phyloP scores from a whole-genome alignment of 2,329 filamentous ascomycete species.

The Thelonectria blattea region DNA sequence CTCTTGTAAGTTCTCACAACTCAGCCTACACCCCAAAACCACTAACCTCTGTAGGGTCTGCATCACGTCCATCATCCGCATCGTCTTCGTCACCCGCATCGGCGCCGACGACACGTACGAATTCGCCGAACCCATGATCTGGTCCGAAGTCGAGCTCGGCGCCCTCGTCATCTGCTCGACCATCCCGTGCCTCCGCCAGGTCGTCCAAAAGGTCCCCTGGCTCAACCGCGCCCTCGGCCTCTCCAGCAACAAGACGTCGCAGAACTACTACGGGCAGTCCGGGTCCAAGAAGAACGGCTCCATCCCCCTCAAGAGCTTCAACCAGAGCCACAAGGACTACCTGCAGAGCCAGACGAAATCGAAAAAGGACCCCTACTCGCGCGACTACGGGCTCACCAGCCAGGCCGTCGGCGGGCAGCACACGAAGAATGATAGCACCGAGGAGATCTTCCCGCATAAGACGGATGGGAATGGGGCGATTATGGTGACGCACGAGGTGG shows the following conservation, averaged over 20 bases:
- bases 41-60: conserved; percentile 30
- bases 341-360: conserved; percentile 18
- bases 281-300: conserved; percentile 22
- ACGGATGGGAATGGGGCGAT: conserved; percentile 30
- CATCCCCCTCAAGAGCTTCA: conserved; percentile 26
- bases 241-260: conserved; percentile 28
- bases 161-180: conserved; percentile 43
- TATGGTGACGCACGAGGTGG: conserved; percentile 27
- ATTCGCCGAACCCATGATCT: conserved; percentile 35
- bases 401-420: conserved; percentile 24
- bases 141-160: conserved; percentile 41
- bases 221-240: conserved; percentile 40
- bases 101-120: conserved; percentile 32
- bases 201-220: conserved; percentile 38
- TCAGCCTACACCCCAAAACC: background rate
- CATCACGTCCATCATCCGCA: conserved; percentile 37
- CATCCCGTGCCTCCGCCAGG: conserved; percentile 41
- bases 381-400: conserved; percentile 26
- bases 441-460: conserved; percentile 32
- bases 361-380: conserved; percentile 7
- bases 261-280: conserved; percentile 18
- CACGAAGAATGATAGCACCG: conserved; percentile 30
- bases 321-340: conserved; percentile 22
- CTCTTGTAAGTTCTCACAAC: conserved; percentile 28
- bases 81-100: conserved; percentile 35